Evolutionary conservation across 805 yeast species (phyloP), one percentile per base, ranked within the genome.

Genomic region (Spathaspora passalidarum): DNA sequence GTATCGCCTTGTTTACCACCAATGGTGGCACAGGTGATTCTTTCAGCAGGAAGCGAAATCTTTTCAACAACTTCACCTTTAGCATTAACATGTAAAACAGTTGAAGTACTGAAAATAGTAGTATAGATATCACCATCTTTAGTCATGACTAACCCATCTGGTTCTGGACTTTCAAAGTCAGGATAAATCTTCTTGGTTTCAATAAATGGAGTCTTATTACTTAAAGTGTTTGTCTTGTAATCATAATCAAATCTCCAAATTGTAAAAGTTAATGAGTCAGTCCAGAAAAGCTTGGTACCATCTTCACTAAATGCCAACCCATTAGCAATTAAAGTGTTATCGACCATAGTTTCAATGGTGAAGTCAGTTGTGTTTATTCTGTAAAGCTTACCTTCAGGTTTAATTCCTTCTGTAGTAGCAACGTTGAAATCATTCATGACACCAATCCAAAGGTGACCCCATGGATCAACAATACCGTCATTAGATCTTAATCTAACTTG

Each of bases 361-460:
- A 70, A 57, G 43, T 63, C 66, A 23, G 62, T 54, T 38, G 63
- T 56, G 41, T 66, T 56, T 29, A 72, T 56, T 13, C 73, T 55
- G 54, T 62, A 70, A 39, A 72, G 54, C 21, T 49, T 72, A 1
- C 96, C 97, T 44, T 78, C 78, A 1, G 69, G 65, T n/a, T 60
- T 56, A 13, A 61, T 64, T 20, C 63, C 57, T 13, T 68, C 72
- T 13, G 48, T 48, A 13, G 42, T 41, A 8, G 60, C 45, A 17
- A 53, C 39, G 5, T 62, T 65, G 53, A 79, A 80, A 47, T 80
- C 81, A 18, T 73, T 73, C 96, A 90, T 90, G 17, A 91, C 73
- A 1, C 97, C 96, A 42, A 87, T 80, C 78, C 87, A 84, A 42
- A 89, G 76, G 50, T 83, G 75, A 1, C 96, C 96, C 56, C 79